Evolutionary conservation across 257 asterid species (phyloP), one percentile per base, ranked within the genome.

Genomic region (Catharanthus roseus): DNA sequence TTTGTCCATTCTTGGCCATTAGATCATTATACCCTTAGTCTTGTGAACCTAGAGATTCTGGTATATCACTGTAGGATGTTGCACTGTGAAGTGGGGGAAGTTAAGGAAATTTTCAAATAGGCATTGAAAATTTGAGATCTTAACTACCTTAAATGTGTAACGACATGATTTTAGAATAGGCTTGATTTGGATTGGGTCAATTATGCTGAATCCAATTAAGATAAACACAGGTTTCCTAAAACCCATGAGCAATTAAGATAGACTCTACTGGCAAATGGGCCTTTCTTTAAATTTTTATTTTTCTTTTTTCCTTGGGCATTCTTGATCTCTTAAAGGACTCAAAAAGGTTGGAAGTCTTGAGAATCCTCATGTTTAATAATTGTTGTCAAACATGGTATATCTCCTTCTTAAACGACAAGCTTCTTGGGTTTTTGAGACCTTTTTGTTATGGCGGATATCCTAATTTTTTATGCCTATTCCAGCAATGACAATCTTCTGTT

Each of bases 401-500:
- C 68, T 63, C 68, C 1, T 39, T 63, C 47, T 63, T 63, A 36
- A 34, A n/a, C n/a, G n/a, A 33, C 31, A 26, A 28, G 64, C 10
- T 57, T 57, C 18, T 1, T 28, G 34, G 38, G 39, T 26, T 9
- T 57, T 26, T 57, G 10, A 3, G 26, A 53, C 41, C 31, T 24
- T 65, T 23, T 65, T 26, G 50, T 19, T 72, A 31, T 49, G 36
- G 23, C 36, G 8, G 60, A 10, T 42, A 18, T 71, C 58, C 67
- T 47, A 6, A 44, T 31, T 68, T 64, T 15, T 42, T 54, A n/a
- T 53, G 72, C n/a, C 45, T 63, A 42, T 12, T 53, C 29, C 24
- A 39, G 33, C 38, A 38, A 56, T 39, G 64, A 42, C 62, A 36
- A 66, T 77, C 49, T 57, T 23, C 38, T 44, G 21, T 39, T 55